Evolutionary conservation across 2,329 filamentous ascomycete species (phyloP), one percentile per base, ranked within the genome.

Genomic region (Ustulina deusta): DNA sequence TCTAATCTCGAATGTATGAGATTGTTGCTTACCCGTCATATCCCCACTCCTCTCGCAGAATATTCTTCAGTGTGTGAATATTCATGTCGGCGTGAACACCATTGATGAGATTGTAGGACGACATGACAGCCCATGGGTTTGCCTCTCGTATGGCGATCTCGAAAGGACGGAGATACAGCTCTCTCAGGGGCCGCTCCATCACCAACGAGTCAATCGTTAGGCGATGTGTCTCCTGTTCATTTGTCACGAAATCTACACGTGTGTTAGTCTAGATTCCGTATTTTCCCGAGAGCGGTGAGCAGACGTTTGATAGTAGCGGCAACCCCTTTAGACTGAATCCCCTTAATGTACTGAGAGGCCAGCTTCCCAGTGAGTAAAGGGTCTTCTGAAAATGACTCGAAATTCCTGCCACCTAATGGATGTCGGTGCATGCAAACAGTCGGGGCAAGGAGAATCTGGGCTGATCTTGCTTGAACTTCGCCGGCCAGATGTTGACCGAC

Each of bases 311-410:
- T 89, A 0, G 92, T 93, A 11, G 93, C 91, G 7, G 90, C 89
- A 42, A 96, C 86, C 0, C 91, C 90, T 68, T 89, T 90, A 27
- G 90, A 89, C 75, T 96, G 93, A 62, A 92, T 82, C 7, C 91
- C 91, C 55, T 87, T 89, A 75, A 93, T 90, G 69, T 92, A 92
- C 67, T 91, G 86, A 0, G 90, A 87, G 13, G 91, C 90, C 68
- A 94, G 81, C 69, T 90, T 91, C 36, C 92, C 92, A 0, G 92
- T 93, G 5, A 97, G 84, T 10, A 90, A 86, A 0, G 93, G 93
- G 72, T 96, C 93, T 78, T 96, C 93, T 0, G 91, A 93, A 78
- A 94, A 96, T 0, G 92, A 94, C 79, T 97, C 93, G 72, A 96
- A 97, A 71, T 94, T 94, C 67, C 93, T 86, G 20, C 93, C 93